Base-by-base conservation (phyloP, 2,329 filamentous ascomycete species). In the Akanthomyces muscarius region DNA sequence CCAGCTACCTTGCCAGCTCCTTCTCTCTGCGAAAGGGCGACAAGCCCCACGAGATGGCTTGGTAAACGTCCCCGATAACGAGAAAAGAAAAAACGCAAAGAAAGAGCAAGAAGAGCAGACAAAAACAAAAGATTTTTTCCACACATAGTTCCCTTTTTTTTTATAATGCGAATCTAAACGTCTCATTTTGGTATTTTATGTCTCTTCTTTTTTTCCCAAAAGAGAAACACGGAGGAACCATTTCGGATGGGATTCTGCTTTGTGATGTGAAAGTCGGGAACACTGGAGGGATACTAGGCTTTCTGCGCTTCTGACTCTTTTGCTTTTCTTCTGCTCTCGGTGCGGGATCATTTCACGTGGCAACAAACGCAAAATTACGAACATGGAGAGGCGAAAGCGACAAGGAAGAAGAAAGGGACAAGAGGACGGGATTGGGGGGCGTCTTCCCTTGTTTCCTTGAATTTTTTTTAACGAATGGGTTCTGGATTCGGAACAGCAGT, bases 31-130 rank as follows among this genome's bases (percentile, higher is more conserved):
- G 94, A 84, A 97, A 93, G 86, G 95, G 95, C 77, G 94, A 99
- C 87, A 93, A 94, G 89, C 95, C 95, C 83, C 95, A 99, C 85
- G 91, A 96, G 89, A 98, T 99, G 95, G 91, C 91, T 84, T 99
- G 94, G 88, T 99, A 97, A 83, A 87, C 63, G 64, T 51, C 53
- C 61, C 64, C 63, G 61, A 65, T 66, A 67, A 66, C 68, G 70
- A 69, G 67, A 70, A 71, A 72, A 68, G 66, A 67, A 64, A 66
- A 57, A 67, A 68, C 66, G 64, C 50, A 63, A 64, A 55, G 50
- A 52, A 62, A 65, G 68, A 69, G 67, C 68, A 68, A 68, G 66
- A 66, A 58, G 55, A 67, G 67, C 69, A 63, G 51, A 54, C 30
- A 57, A 58, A 36, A 38, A 52, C 50, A 55, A 50, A 16, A 41